Evolutionary conservation across 23 red algal genomes (phyloP).

Genomic region (Gracilaria caudata): DNA sequence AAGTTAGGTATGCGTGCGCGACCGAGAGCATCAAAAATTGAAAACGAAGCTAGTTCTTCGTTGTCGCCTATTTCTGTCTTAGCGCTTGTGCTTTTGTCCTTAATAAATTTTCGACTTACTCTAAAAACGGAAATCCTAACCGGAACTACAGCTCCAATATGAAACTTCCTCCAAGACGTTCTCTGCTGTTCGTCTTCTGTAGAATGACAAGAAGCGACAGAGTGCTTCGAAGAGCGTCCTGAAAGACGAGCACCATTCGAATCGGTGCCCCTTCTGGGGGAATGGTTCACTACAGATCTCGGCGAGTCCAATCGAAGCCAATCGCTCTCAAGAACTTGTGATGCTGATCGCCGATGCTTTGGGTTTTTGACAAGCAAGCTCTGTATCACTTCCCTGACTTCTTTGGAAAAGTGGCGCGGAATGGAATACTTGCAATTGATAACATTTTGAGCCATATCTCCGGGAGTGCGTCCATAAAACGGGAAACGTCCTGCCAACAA

Average conservation of each 20-base stretch:
- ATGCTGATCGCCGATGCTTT: conserved; percentile 18
- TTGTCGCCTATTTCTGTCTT: neutral
- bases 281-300: neutral
- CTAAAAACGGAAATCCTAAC: neutral
- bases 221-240: neutral
- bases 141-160: neutral
- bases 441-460: conserved; percentile 43
- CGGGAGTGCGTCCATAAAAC: conserved; percentile 49
- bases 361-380: conserved; percentile 19
- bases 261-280: no score
- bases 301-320: conserved; percentile 26
- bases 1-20: conserved; percentile 52
- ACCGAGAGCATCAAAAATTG: conserved; percentile 25
- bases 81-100: neutral
- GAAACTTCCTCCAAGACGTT: conserved; percentile 7
- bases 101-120: neutral
- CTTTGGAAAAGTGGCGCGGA: conserved; percentile 58
- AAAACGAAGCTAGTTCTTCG: neutral
- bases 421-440: conserved; percentile 36
- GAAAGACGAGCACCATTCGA: no score
- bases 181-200: neutral
- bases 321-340: neutral
- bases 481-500: conserved; percentile 67
- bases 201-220: neutral
- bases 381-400: conserved; percentile 29